Evolutionary conservation across 2,329 filamentous ascomycete genomes (phyloP).

Genomic region (Fusarium caatingaense): DNA sequence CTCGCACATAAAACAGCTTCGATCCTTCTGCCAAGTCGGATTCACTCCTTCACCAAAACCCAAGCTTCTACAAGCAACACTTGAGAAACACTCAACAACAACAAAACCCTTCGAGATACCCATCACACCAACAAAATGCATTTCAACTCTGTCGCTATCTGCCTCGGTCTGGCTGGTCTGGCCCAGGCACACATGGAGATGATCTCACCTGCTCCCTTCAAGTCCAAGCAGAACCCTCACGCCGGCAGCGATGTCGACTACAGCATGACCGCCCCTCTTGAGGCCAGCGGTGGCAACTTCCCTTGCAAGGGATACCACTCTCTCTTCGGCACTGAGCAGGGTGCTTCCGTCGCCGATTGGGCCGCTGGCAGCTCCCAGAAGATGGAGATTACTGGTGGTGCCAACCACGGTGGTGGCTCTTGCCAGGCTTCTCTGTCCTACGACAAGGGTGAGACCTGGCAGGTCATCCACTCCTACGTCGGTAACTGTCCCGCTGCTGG

Average conservation of each 20-base stretch:
- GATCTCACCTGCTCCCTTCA: slow-evolving; percentile 63
- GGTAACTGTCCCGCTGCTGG: slow-evolving; percentile 63
- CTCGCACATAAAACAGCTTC: slow-evolving; percentile 27
- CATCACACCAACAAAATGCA: slow-evolving; percentile 52
- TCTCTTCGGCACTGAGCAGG: slow-evolving; percentile 60
- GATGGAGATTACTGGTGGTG: slow-evolving; percentile 72
- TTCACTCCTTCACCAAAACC: slow-evolving; percentile 16
- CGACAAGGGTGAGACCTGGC: slow-evolving; percentile 76
- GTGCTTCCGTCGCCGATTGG: slow-evolving; percentile 69
- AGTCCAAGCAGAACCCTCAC: slow-evolving; percentile 64
- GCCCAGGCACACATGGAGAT: slow-evolving; percentile 69
- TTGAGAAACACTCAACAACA: slow-evolving; percentile 22
- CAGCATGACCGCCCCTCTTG: slow-evolving; percentile 76
- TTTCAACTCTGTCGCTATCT: slow-evolving; percentile 52
- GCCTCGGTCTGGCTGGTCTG: slow-evolving; percentile 57
- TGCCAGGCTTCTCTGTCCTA: slow-evolving; percentile 82
- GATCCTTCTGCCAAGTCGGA: slow-evolving; percentile 25
- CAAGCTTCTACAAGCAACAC: slow-evolving; percentile 18
- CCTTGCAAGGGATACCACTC: slow-evolving; percentile 77
- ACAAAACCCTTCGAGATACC: slow-evolving; percentile 26
- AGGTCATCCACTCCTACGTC: slow-evolving; percentile 71
- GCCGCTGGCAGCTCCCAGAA: slow-evolving; percentile 70
- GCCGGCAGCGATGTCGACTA: slow-evolving; percentile 69
- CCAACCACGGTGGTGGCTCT: slow-evolving; percentile 75
- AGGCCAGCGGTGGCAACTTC: slow-evolving; percentile 70